Evolutionary conservation across 768 basidiomycete genomes (phyloP).

Genomic region (Leccinum ochraceum): DNA sequence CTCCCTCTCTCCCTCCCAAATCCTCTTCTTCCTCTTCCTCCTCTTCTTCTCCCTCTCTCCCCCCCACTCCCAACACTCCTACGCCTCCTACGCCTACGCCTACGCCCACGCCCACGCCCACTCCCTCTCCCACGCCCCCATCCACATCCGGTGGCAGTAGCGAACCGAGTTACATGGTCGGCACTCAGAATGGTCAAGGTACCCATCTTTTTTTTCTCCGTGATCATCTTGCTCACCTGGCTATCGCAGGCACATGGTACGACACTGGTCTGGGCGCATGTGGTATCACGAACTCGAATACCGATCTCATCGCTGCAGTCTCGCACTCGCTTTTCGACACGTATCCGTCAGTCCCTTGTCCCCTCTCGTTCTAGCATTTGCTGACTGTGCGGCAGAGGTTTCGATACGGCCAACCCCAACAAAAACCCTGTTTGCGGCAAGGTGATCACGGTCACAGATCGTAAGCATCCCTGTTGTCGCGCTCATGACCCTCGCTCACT

Average conservation of each 20-base stretch:
- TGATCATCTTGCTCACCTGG: background rate
- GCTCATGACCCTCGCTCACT: conserved; percentile 6
- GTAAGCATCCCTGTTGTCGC: conserved; percentile 39
- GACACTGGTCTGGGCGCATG: conserved; percentile 42
- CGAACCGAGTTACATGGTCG: conserved; percentile 43
- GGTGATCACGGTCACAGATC: conserved; percentile 39
- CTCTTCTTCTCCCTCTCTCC: background rate
- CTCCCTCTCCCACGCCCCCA: background rate
- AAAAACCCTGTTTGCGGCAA: conserved; percentile 69
- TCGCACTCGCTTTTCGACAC: conserved; percentile 34
- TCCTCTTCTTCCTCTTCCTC: background rate
- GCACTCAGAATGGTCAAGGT: conserved; percentile 54
- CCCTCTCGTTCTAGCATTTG: background rate
- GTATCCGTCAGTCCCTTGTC: conserved; percentile 33
- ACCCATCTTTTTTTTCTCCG: conserved; percentile 1
- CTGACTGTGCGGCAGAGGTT: conserved; percentile 43
- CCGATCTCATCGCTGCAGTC: conserved; percentile 39
- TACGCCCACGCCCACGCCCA: background rate
- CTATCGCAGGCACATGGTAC: conserved; percentile 35
- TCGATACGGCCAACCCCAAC: conserved; percentile 65
- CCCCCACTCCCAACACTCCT: background rate
- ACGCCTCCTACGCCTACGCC: background rate
- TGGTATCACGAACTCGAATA: conserved; percentile 34
- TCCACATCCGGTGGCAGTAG: conserved; percentile 16
- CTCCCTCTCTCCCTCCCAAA: background rate